Base-by-base conservation (phyloP, 2,329 filamentous ascomycete genomes). In the Cytospora piceae region DNA sequence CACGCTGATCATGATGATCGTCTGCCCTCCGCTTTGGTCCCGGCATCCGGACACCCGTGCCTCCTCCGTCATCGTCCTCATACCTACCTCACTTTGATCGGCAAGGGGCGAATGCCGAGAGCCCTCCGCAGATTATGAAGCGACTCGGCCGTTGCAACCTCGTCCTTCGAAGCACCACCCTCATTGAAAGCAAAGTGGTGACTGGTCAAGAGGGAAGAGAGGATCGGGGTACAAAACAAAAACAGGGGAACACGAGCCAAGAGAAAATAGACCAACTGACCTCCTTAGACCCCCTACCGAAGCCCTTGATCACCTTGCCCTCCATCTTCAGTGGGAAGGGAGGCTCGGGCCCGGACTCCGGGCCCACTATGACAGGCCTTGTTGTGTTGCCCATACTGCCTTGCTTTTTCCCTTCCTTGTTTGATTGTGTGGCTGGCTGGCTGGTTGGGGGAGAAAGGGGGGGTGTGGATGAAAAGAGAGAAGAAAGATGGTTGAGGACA, bases 271-370 rank as follows among this genome's bases (percentile, higher is more conserved):
- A 42, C 11, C 24, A 52, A 75, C 79, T 66, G 76, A 94, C 92
- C 80, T 97, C 94, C 81, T 93, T 96, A 73, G 92, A 96, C 20
- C 95, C 95, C 67, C 95, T 87, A 52, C 95, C 94, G 77, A 98
- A 98, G 39, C 95, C 95, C 73, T 92, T 90, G 73, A 97, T 93
- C 29, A 99, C 93, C 63, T 90, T 87, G 29, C 95, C 95, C 68
- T 91, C 89, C 79, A 98, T 89, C 71, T 85, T 87, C 72, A 97
- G 84, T 0, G 95, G 95, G 77, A 89, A 98, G 0, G 95, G 95
- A 7, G 86, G 60, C 72, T 88, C 83, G 15, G 94, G 94, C 3
- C 93, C 93, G 49, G 81, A 77, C 53, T 91, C 87, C 11, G 89
- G 82, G 64, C 94, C 94, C 66, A 92, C 87, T 71, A 95, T 85